Evolutionary conservation across 495 filamentous ascomycete species (phyloP).

Genomic region (Chaetomidium leptoderma): DNA sequence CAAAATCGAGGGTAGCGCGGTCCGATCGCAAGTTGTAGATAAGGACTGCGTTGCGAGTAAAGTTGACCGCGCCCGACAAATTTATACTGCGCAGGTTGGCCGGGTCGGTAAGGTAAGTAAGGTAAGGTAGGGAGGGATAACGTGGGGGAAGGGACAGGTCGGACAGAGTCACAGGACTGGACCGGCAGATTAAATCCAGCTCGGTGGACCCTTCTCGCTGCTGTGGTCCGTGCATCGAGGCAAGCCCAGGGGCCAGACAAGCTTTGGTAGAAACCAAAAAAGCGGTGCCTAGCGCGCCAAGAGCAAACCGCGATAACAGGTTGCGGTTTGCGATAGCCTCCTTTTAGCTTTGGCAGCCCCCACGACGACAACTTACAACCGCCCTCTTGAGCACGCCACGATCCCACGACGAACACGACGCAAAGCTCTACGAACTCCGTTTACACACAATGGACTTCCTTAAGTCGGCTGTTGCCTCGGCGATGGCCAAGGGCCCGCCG

Average conservation of each 20-base stretch:
- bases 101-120: too few species aligned
- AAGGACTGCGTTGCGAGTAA: neutral
- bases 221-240: constrained; percentile 11
- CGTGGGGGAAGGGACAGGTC: too few species aligned
- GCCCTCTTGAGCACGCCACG: neutral
- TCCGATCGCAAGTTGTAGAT: neutral
- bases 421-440: neutral
- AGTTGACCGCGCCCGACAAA: neutral
- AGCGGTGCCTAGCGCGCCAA: constrained; percentile 11
- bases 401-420: neutral
- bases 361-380: neutral
- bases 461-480: constrained; percentile 93
- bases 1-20: neutral
- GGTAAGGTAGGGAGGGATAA: neutral
- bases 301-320: constrained; percentile 18
- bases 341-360: neutral
- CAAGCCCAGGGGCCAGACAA: neutral
- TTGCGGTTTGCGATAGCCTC: constrained; percentile 6
- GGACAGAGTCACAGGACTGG: too few species aligned
- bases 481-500: constrained; percentile 88
- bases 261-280: neutral
- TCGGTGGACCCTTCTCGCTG: neutral
- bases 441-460: constrained; percentile 77
- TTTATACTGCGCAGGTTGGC: neutral
- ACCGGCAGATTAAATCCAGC: too few species aligned